Conservation (phyloP, 2,329 filamentous ascomycete genomes). For the Aspergillus sp. region DNA sequence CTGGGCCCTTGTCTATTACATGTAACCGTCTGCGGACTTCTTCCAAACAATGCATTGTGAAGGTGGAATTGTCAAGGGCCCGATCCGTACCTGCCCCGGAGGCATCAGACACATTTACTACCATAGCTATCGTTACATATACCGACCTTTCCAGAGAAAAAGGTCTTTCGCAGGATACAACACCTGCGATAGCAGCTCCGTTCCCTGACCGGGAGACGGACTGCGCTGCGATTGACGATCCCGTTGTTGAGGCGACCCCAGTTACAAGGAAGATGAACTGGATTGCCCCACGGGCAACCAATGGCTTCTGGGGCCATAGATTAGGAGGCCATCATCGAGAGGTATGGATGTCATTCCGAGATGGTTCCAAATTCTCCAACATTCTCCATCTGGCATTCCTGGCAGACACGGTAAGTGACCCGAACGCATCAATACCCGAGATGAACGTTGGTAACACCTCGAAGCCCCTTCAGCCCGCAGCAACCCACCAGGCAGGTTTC, state of each 20-base stretch:
- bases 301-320: slow-evolving; percentile 18
- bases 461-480: slow-evolving; percentile 17
- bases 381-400: slow-evolving; percentile 12
- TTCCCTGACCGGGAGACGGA: slow-evolving; percentile 11
- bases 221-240: slow-evolving; percentile 15
- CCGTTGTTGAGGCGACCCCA: slow-evolving; percentile 16
- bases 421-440: neutral
- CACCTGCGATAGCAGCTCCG: neutral
- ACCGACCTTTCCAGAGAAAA: slow-evolving; percentile 11
- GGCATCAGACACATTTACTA: neutral
- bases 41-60: slow-evolving; percentile 13
- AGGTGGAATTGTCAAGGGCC: slow-evolving; percentile 6
- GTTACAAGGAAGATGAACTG: slow-evolving; percentile 16
- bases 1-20: slow-evolving; percentile 9
- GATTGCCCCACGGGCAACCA: slow-evolving; percentile 12
- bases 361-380: slow-evolving; percentile 12
- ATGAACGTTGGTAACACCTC: neutral
- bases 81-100: neutral
- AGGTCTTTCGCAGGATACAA: slow-evolving; percentile 9
- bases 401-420: slow-evolving; percentile 13
- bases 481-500: slow-evolving; percentile 15
- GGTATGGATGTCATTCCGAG: slow-evolving; percentile 17
- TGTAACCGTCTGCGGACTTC: slow-evolving; percentile 11
- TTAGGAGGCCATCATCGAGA: slow-evolving; percentile 17
- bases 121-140: slow-evolving; percentile 12